phyloP scores from a whole-genome alignment of 2,329 filamentous ascomycete species.

The Arthrobotrys conoides region DNA sequence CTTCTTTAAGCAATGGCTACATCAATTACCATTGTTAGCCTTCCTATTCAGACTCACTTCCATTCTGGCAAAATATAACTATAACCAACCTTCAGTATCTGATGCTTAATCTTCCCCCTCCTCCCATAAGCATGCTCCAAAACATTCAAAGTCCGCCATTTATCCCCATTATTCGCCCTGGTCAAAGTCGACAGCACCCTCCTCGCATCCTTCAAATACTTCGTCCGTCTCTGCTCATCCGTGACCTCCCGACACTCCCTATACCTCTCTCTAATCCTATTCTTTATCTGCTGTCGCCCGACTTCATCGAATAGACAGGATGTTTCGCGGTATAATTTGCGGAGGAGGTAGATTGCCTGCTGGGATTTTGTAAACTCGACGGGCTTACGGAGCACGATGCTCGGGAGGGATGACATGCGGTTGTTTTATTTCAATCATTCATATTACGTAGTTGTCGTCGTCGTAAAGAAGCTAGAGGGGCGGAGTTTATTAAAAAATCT shows the following conservation, averaged over 20 bases:
- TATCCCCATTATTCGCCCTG: constrained; percentile 63
- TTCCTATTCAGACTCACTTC: neutral
- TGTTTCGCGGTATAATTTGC: constrained; percentile 61
- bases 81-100: constrained; percentile 62
- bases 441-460: neutral
- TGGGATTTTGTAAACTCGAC: constrained; percentile 51
- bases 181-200: constrained; percentile 61
- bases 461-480: too few relatives aligned
- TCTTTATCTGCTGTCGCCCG: constrained; percentile 60
- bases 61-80: neutral
- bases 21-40: neutral
- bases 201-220: constrained; percentile 62
- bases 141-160: constrained; percentile 61
- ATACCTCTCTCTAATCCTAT: constrained; percentile 62
- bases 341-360: constrained; percentile 44
- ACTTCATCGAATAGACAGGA: constrained; percentile 63
- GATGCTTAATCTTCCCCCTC: constrained; percentile 61
- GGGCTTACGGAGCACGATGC: constrained; percentile 53
- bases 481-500: neutral
- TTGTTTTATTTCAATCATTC: constrained; percentile 25
- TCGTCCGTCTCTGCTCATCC: constrained; percentile 36
- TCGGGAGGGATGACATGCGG: constrained; percentile 53
- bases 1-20: constrained; percentile 45
- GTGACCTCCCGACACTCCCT: constrained; percentile 36
- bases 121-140: constrained; percentile 63